Base-by-base conservation (phyloP, 306 rosid species). In the Leucaena leucocephala region DNA sequence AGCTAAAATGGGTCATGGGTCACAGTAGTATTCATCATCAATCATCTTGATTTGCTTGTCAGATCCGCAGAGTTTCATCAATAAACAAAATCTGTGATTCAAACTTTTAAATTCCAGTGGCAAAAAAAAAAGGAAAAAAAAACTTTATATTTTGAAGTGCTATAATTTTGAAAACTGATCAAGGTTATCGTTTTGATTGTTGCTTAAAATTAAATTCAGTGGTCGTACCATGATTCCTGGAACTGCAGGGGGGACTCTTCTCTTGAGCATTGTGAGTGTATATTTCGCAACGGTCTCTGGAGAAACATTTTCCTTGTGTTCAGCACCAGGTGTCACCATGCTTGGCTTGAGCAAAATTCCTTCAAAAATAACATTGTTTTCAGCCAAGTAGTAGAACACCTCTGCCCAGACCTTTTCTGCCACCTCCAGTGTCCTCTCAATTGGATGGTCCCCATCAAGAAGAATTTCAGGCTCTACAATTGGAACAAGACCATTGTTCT, bases 311-410 rank as follows among this genome's bases (percentile, higher is more conserved):
- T 91, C 87, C 88, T 91, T 91, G 90, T 94, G 98, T 67, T 92
- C 98, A 14, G 98, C 98, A 4, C 98, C 97, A 0, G 98, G 98
- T 22, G 98, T 94, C 10, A 94, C 97, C 98, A 94, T 94, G 92
- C 98, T 92, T 33, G 98, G 98, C 87, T 94, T 94, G 76, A 94
- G 97, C 81, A 94, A 94, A 82, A 94, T 92, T 84, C 98, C 98
- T 90, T 94, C 98, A 3, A 94, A 94, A 68, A 82, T 40, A 76
- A 94, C 98, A 77, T 94, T 92, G 89, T 92, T 94, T 86, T 94
- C 79, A 27, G 98, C 97, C 91, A 94, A 86, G 86, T 89, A 94
- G 86, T 73, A 91, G 93, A 94, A 94, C 74, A 94, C 98, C 85
- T 92, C 97, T 3, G 97, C 72, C 98, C 98, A 94, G 78, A 94